Evolutionary conservation across 1,284 basidiomycete genomes (phyloP).

Genomic region (Pulchroboletus neoregius): DNA sequence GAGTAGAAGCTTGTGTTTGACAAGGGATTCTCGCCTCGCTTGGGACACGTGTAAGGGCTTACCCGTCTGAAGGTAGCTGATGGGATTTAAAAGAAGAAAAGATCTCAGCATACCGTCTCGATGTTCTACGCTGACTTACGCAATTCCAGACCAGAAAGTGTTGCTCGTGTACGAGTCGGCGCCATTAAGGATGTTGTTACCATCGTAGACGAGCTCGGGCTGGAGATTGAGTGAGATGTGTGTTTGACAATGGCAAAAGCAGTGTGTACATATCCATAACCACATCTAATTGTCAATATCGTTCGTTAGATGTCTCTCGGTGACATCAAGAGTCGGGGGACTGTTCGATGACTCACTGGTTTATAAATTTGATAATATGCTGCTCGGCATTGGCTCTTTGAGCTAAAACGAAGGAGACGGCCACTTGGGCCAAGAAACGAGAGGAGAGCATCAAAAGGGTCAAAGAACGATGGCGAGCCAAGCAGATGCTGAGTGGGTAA

Average conservation of each 20-base stretch:
- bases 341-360: slow-evolving; percentile 21
- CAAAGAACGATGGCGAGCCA: slow-evolving; percentile 18
- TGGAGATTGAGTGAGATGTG: slow-evolving; percentile 6
- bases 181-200: slow-evolving; percentile 22
- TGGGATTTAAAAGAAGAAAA: neutral
- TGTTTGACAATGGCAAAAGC: neutral
- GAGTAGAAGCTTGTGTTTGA: neutral
- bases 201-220: slow-evolving; percentile 25
- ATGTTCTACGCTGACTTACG: slow-evolving; percentile 17
- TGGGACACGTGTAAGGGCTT: slow-evolving; percentile 6
- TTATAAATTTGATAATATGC: slow-evolving; percentile 26
- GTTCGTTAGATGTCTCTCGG: slow-evolving; percentile 2
- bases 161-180: slow-evolving; percentile 18
- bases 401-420: slow-evolving; percentile 23
- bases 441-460: slow-evolving; percentile 20
- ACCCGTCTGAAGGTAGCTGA: slow-evolving; percentile 32
- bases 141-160: slow-evolving; percentile 22
- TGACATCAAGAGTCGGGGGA: no score
- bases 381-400: slow-evolving; percentile 21
- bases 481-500: slow-evolving; percentile 2
- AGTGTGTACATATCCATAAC: slow-evolving; percentile 18
- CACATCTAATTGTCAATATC: slow-evolving; percentile 21
- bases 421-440: slow-evolving; percentile 21
- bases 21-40: neutral
- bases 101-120: neutral